phyloP scores from a whole-genome alignment of 768 basidiomycete species.

The Leucosporidium creatinivorum region DNA sequence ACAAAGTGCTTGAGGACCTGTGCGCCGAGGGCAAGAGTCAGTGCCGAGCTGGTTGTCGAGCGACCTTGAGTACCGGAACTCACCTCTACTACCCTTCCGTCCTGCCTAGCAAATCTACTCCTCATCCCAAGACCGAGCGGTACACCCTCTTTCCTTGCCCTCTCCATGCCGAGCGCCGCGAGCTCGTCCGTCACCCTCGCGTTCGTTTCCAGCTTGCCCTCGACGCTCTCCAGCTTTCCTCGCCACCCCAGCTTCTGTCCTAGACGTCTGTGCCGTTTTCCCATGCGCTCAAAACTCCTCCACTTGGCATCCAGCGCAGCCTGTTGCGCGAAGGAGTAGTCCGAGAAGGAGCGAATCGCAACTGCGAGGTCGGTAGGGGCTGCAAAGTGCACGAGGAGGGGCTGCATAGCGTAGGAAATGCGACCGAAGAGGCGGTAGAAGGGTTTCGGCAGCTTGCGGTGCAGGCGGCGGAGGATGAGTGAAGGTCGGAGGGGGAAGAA shows the following conservation, averaged over 20 bases:
- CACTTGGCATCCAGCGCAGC: slow-evolving; percentile 6
- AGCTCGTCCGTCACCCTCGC: slow-evolving; percentile 15
- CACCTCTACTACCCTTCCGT: slow-evolving; percentile 23
- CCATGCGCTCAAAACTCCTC: slow-evolving; percentile 12
- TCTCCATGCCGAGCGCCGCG: slow-evolving; percentile 15
- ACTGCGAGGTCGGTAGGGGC: slow-evolving; percentile 11
- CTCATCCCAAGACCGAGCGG: slow-evolving; percentile 5
- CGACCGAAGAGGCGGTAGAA: neutral
- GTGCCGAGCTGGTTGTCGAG: no score
- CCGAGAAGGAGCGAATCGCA: slow-evolving; percentile 12
- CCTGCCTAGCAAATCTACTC: neutral
- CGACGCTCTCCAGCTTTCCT: neutral
- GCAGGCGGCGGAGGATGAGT: neutral
- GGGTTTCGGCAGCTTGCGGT: neutral
- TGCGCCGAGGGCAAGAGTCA: no score
- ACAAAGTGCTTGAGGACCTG: slow-evolving; percentile 56
- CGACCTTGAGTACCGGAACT: no score
- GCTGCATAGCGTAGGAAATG: neutral
- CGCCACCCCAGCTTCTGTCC: slow-evolving; percentile 9
- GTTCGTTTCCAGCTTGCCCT: slow-evolving; percentile 17
- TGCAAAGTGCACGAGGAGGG: neutral
- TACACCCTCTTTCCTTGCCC: slow-evolving; percentile 7
- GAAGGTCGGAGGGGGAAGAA: slow-evolving; percentile 1
- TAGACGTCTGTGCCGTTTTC: neutral
- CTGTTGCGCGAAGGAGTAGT: slow-evolving; percentile 6